phyloP scores from a whole-genome alignment of 1,284 basidiomycete species.

The Tremellales sp. region DNA sequence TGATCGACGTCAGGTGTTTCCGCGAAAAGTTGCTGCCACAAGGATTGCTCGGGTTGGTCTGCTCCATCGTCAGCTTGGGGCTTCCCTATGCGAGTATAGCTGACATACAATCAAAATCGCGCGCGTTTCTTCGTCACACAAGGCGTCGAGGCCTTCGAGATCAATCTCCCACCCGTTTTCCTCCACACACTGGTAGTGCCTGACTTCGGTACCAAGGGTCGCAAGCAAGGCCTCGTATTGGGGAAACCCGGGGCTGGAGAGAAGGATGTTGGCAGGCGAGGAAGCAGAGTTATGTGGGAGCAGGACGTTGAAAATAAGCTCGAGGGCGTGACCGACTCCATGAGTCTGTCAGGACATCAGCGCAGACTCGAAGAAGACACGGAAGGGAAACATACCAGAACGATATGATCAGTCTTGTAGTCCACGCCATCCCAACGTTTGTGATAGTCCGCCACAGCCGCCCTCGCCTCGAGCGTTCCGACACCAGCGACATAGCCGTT shows the following conservation, averaged over 20 bases:
- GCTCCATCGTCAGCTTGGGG: background rate
- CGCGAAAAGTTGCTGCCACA: slow-evolving; percentile 45
- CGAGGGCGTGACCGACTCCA: slow-evolving; percentile 38
- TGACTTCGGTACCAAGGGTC: slow-evolving; percentile 33
- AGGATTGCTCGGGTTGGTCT: slow-evolving; percentile 48
- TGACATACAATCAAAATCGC: slow-evolving; percentile 40
- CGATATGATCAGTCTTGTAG: slow-evolving; percentile 30
- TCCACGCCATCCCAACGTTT: slow-evolving; percentile 35
- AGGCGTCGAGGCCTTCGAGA: slow-evolving; percentile 33
- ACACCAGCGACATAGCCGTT: slow-evolving; percentile 44
- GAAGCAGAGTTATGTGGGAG: slow-evolving; percentile 24
- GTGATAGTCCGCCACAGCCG: slow-evolving; percentile 46
- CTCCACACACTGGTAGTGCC: slow-evolving; percentile 44
- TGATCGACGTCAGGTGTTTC: slow-evolving; percentile 35
- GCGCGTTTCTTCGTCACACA: slow-evolving; percentile 44
- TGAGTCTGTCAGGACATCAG: slow-evolving; percentile 28
- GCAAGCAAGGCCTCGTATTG: slow-evolving; percentile 43
- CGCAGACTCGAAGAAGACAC: background rate
- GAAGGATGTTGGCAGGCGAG: slow-evolving; percentile 35
- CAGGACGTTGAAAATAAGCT: slow-evolving; percentile 38
- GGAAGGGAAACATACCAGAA: slow-evolving; percentile 24
- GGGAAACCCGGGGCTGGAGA: slow-evolving; percentile 45
- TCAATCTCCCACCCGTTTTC: slow-evolving; percentile 46
- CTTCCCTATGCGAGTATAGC: background rate
- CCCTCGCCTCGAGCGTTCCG: slow-evolving; percentile 35